Evolutionary conservation across 2,329 filamentous ascomycete genomes (phyloP), one percentile per base, ranked within the genome.

Genomic region (Diaporthe sp.): DNA sequence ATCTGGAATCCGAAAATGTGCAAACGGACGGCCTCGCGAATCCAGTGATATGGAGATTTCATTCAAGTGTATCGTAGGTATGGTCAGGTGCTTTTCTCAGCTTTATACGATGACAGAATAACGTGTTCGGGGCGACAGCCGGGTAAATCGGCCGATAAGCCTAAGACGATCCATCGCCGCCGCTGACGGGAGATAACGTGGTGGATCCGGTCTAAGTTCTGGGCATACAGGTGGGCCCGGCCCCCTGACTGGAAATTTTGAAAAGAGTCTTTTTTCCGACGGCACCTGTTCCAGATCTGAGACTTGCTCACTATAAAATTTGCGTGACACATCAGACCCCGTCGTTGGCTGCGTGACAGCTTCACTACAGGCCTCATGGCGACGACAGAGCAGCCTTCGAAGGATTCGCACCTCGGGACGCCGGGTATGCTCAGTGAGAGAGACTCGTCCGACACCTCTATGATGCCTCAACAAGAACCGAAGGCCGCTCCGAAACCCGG

Each of bases 181-280:
- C 58, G 46, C 22, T n/a, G 39, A 72, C 46, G 58, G 46, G 44
- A 51, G 58, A 55, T 65, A 73, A 73, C 70, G 59, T 4, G 58
- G 70, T 73, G 70, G 58, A 73, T 73, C 44, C 70, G 46, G 51
- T 55, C 34, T 53, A 42, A 53, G 28, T 44, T 49, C 68, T 51
- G 46, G 62, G 62, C 44, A 68, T 17, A 39, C 28, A 62, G 57
- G 74, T 76, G 72, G 74, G 62, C 62, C 74, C 46, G 19, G 25
- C 19, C 72, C 55, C 65, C 72, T 71, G 46, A 69, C 37, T 31
- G 37, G 37, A 75, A 65, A 44, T 74, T 74, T 70, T 57, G 46
- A 42, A 34, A 59, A n/a, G 42, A 39, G 59, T n/a, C 31, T 28
- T 72, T 61, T 65, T 72, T 42, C 62, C 62, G 61, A 69, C 34